Conservation (phyloP, 805 yeast species). For the Kuraishia piskuri region DNA sequence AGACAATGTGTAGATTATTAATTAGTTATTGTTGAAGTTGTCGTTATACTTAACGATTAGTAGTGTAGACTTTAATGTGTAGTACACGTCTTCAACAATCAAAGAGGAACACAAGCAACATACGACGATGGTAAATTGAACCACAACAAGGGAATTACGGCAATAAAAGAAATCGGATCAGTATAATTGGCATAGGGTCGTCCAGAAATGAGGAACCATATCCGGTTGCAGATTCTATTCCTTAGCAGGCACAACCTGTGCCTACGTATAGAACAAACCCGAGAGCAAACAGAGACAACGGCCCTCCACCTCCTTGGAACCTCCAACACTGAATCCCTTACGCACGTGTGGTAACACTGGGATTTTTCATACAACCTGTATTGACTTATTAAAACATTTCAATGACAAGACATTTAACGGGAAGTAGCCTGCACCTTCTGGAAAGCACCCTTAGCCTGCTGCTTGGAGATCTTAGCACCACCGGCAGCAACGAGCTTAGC, state of each 20-base stretch:
- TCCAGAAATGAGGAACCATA: neutral
- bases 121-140: no score
- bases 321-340: neutral
- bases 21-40: no score
- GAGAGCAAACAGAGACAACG: neutral
- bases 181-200: neutral
- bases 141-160: no score
- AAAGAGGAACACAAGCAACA: no score
- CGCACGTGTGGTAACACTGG: neutral
- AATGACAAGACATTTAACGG: conserved; percentile 51
- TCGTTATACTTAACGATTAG: no score
- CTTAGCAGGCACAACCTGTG: neutral
- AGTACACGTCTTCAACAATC: no score
- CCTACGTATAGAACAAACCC: neutral
- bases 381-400: neutral
- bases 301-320: neutral
- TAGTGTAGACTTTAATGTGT: no score
- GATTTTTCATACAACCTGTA: neutral
- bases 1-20: no score
- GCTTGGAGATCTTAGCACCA: conserved; percentile 80
- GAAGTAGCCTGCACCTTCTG: conserved; percentile 95
- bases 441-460: conserved; percentile 97
- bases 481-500: conserved; percentile 74
- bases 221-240: neutral
- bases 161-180: no score